Percentiles rank a stretch among this genome's conserved stretches.
phyloP scores from a whole-genome alignment of 2,329 filamentous ascomycete genomes.

The Chalara sp. region DNA sequence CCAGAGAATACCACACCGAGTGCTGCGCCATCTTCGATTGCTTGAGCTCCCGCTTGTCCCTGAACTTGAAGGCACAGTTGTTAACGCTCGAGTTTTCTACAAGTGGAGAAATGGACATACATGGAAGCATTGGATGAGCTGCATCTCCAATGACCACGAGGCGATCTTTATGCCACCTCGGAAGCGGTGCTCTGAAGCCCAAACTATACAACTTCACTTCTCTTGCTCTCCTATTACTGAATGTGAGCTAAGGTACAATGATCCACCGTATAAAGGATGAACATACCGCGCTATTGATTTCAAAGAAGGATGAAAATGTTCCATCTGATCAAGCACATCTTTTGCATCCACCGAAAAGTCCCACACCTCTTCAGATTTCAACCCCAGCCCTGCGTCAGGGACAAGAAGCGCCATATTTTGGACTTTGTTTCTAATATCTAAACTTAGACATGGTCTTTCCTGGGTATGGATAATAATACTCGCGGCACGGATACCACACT shows the following conservation, averaged over 20 bases:
- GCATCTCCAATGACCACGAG: neutral
- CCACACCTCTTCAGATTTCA: neutral
- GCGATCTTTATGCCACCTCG: neutral
- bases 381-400: conserved; percentile 36
- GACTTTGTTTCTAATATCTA: conserved; percentile 26
- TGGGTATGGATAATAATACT: neutral
- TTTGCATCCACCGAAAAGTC: neutral
- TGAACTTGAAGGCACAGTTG: neutral
- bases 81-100: neutral
- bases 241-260: neutral
- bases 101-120: neutral
- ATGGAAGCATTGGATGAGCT: neutral
- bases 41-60: neutral
- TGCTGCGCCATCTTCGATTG: conserved; percentile 1
- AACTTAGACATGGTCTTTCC: neutral
- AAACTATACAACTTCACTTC: conserved; percentile 5
- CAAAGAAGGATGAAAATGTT: neutral
- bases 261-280: too few relatives aligned
- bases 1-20: neutral
- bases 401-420: conserved; percentile 47
- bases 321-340: neutral
- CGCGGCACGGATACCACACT: conserved; percentile 10
- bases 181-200: neutral
- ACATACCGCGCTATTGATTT: neutral
- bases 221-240: neutral